These are phyloP conservation scores for Heteromeles arbutifolia DNA, from an alignment of 306 rosid species.

Conservation along the genomic window DNA sequence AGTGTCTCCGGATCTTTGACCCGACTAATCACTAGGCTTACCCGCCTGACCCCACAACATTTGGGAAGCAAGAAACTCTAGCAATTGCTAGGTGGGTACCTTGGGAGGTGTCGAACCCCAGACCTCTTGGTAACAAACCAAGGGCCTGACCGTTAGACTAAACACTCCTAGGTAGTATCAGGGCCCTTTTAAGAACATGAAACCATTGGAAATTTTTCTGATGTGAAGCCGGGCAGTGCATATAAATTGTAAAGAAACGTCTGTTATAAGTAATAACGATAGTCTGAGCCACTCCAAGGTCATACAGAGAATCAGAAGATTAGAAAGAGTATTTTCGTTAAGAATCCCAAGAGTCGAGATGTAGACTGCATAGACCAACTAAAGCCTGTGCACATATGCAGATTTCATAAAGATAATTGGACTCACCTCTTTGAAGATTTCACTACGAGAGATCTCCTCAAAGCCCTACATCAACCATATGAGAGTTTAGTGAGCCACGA, in stretches of 20 bases:
- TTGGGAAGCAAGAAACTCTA: no score
- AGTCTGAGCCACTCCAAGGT: background rate
- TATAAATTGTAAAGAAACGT: background rate
- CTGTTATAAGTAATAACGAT: background rate
- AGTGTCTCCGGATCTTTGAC: no score
- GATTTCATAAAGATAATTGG: background rate
- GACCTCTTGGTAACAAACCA: no score
- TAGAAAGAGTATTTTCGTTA: background rate
- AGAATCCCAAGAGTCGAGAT: background rate
- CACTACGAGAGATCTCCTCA: constrained; percentile 59
- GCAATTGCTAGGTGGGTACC: no score
- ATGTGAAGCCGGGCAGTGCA: background rate
- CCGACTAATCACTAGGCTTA: no score
- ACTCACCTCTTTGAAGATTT: constrained; percentile 79
- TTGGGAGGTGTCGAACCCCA: no score
- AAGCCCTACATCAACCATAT: constrained; percentile 57
- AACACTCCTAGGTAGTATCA: no score
- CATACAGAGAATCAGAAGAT: background rate
- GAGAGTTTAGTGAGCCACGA: constrained; percentile 19
- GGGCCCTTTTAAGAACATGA: background rate
- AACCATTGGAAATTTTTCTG: background rate
- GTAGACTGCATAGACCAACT: background rate
- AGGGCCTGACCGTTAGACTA: no score
- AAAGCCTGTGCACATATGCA: background rate
- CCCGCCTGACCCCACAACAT: no score